Evolutionary conservation across 2,329 filamentous ascomycete species (phyloP), one percentile per base, ranked within the genome.

Genomic region (Fusarium redolens): DNA sequence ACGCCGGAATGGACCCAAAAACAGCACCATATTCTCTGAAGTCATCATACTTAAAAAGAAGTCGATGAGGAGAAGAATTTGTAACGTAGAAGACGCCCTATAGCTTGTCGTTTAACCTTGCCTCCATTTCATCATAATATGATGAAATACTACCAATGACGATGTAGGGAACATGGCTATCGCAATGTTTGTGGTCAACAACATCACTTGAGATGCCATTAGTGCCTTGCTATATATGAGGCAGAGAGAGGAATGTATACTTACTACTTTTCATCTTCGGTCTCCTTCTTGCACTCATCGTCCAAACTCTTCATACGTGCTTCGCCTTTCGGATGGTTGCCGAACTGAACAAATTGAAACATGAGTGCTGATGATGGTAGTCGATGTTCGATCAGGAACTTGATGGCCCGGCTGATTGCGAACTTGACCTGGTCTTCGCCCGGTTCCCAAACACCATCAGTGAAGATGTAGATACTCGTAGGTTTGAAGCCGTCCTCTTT

Each of bases 261-360:
- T 51, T 12, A 51, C 47, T 37, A 51, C 11, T 11, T 18, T 4
- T 51, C 28, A 4, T 5, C 15, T 8, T 15, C 31, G 7, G 31
- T n/a, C 9, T 51, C 15, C 6, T 15, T 22, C 8, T 12, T 37
- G 9, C 33, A 52, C 10, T 38, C 14, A 18, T 48, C 14, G 13
- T 58, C 43, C 3, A 58, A 33, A 18, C 17, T 22, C 13, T 22
- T 5, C 14, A 58, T 6, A 5, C 33, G 33, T 28, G 3, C 13
- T 22, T 7, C 22, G 1, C 40, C 54, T 7, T 38, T 5, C 4
- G 7, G 8, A 40, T 47, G 22, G 25, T 10, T 10, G 13, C 55
- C 56, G 11, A 59, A 59, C 20, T 59, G 56, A 22, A 59, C 22
- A 9, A 59, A 59, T 11, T 59, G 44, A 4, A 59, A 59, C 56